A percentile compares a stretch with the other conserved stretches of the same genome.
These are phyloP conservation scores for Ustilago crameri DNA, from an alignment of 1,284 basidiomycete genomes.

Conservation along the genomic window DNA sequence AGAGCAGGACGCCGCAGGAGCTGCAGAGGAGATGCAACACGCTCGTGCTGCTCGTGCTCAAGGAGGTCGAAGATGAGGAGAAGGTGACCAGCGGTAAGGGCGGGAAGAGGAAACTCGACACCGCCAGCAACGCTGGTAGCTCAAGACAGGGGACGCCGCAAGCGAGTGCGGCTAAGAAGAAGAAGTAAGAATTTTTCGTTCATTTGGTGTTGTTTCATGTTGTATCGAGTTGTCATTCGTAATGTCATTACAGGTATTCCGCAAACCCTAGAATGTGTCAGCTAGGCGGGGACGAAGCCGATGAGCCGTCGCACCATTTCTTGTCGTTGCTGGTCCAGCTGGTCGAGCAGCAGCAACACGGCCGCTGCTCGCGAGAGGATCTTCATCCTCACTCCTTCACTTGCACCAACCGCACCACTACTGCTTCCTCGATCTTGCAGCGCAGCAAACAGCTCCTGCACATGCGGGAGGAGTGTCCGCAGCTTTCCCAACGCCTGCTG, in stretches of 20 bases:
- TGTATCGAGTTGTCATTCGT: background rate
- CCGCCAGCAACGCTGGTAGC: slow-evolving; percentile 5
- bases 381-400: background rate
- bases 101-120: slow-evolving; percentile 28
- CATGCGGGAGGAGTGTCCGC: background rate
- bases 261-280: too few species aligned
- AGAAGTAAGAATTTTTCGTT: slow-evolving; percentile 12
- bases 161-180: slow-evolving; percentile 30
- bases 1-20: slow-evolving; percentile 90
- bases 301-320: background rate
- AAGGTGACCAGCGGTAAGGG: slow-evolving; percentile 28
- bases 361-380: slow-evolving; percentile 15
- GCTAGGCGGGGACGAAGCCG: slow-evolving; percentile 11
- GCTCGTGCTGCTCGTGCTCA: slow-evolving; percentile 87
- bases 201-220: background rate
- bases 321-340: slow-evolving; percentile 3
- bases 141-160: too few species aligned
- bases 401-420: too few species aligned
- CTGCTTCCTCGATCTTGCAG: too few species aligned
- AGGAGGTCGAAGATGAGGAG: slow-evolving; percentile 73
- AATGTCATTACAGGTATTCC: background rate
- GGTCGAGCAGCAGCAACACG: slow-evolving; percentile 19
- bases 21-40: slow-evolving; percentile 89
- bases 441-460: slow-evolving; percentile 7
- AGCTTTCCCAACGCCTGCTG: background rate